Conservation (phyloP, 2,329 filamentous ascomycete genomes). For the Lachnellula willkommii region DNA sequence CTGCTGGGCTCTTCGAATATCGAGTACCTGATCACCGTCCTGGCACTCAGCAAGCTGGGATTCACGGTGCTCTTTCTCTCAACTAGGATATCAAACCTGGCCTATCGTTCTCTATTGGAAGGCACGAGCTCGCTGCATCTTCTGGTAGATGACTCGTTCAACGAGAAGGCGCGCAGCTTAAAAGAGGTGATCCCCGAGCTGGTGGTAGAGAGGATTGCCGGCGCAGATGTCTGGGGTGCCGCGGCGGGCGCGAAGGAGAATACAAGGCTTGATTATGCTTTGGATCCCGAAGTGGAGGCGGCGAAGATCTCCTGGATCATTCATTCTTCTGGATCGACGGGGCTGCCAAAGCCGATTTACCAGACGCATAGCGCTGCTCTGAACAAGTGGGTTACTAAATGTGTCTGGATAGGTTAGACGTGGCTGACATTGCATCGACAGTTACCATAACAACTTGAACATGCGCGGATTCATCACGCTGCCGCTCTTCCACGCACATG, state of each 20-base stretch:
- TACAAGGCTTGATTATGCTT: conserved; percentile 38
- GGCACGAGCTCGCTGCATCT: conserved; percentile 30
- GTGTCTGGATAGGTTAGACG: too few relatives aligned
- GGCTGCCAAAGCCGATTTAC: conserved; percentile 54
- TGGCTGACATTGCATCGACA: conserved; percentile 12
- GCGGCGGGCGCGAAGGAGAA: conserved; percentile 25
- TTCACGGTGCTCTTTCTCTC: conserved; percentile 50
- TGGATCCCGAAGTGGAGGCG: conserved; percentile 21
- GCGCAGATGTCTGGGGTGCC: too few relatives aligned
- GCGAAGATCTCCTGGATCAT: conserved; percentile 27
- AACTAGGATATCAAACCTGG: conserved; percentile 45
- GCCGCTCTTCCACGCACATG: conserved; percentile 56
- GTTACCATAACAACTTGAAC: conserved; percentile 29
- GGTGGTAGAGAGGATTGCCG: background rate
- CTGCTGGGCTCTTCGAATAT: conserved; percentile 45
- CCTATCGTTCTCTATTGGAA: conserved; percentile 42
- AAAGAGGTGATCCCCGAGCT: conserved; percentile 18
- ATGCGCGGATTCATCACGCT: conserved; percentile 44
- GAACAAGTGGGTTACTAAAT: too few relatives aligned
- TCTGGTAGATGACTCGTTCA: conserved; percentile 12
- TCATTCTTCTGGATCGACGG: conserved; percentile 45
- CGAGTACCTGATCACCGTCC: conserved; percentile 45
- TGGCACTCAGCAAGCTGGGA: conserved; percentile 48
- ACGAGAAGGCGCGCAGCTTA: conserved; percentile 19
- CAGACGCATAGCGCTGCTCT: conserved; percentile 37